A percentile compares a stretch with the other conserved stretches of the same genome.
Evolutionary conservation across 352 stramenopile genomes (phyloP).

Genomic region (Halophytophthora polymorphica): DNA sequence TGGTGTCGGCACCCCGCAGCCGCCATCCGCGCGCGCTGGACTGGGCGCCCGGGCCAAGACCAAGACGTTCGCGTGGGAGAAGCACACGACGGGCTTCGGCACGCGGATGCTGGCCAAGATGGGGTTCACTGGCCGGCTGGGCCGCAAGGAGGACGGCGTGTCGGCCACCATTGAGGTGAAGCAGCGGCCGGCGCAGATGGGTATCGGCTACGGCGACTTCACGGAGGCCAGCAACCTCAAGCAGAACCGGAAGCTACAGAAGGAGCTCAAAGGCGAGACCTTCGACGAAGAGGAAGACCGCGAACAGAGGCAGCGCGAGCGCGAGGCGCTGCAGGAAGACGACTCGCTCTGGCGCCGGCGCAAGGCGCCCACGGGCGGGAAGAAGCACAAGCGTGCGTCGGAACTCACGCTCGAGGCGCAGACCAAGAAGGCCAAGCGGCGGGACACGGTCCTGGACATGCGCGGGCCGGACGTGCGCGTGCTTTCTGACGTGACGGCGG

Average conservation of each 20-base stretch:
- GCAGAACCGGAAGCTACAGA: conserved; percentile 90
- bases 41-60: conserved; percentile 14
- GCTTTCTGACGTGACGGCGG: conserved; percentile 58
- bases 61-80: conserved; percentile 87
- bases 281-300: conserved; percentile 41
- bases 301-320: conserved; percentile 21
- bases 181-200: conserved; percentile 89
- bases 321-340: conserved; percentile 44
- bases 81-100: conserved; percentile 96
- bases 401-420: conserved; percentile 62
- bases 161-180: conserved; percentile 93
- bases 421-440: conserved; percentile 38
- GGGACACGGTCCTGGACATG: conserved; percentile 87
- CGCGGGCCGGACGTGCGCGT: conserved; percentile 79
- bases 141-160: conserved; percentile 91
- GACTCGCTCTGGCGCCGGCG: conserved; percentile 83
- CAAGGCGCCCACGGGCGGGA: conserved; percentile 34
- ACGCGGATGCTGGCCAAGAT: conserved; percentile 96
- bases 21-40: conserved; percentile 18
- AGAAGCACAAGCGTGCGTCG: conserved; percentile 56
- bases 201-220: conserved; percentile 93
- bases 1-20: no score
- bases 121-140: conserved; percentile 93
- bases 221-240: conserved; percentile 91
- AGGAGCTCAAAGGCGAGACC: conserved; percentile 85